Evolutionary conservation across 331 rosid genomes (phyloP).

Genomic region (Cydonia oblonga): DNA sequence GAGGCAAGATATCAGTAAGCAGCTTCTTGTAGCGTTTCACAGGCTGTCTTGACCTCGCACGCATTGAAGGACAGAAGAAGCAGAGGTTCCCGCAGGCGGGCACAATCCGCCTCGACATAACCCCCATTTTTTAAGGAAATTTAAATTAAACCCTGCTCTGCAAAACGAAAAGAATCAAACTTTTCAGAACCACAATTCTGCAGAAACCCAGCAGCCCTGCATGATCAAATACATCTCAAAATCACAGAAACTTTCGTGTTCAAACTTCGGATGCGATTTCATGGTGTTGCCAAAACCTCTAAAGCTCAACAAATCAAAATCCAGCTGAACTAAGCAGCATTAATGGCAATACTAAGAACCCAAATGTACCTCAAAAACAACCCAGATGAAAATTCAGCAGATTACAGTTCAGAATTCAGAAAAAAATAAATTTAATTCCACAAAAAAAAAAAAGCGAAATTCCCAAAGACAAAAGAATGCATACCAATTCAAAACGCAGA

Average conservation of each 20-base stretch:
- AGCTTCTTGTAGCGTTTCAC: constrained; percentile 91
- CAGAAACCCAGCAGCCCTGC: not conserved
- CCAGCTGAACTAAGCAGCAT: not conserved
- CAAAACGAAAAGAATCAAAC: not conserved
- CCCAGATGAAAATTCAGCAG: not conserved
- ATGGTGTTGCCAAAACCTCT: not conserved
- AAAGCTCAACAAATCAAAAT: not conserved
- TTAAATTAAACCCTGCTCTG: constrained; percentile 21
- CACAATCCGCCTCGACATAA: constrained; percentile 89
- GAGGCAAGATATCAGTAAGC: constrained; percentile 69
- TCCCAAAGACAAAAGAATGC: not conserved
- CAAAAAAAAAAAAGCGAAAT: not conserved
- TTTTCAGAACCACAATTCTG: not conserved
- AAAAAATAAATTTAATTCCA: not conserved
- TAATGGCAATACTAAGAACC: not conserved
- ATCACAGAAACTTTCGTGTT: not conserved
- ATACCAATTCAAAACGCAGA: constrained; percentile 20
- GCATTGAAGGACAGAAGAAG: constrained; percentile 74
- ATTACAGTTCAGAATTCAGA: not conserved
- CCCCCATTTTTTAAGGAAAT: constrained; percentile 57
- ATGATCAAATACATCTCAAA: not conserved
- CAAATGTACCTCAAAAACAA: not conserved
- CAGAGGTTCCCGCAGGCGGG: constrained; percentile 93
- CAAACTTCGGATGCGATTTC: not conserved
- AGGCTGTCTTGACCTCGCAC: constrained; percentile 90